Evolutionary conservation across 1,139 yeast genomes (phyloP), one percentile per base, ranked within the genome.

Genomic region (Suhomyces terraborum): DNA sequence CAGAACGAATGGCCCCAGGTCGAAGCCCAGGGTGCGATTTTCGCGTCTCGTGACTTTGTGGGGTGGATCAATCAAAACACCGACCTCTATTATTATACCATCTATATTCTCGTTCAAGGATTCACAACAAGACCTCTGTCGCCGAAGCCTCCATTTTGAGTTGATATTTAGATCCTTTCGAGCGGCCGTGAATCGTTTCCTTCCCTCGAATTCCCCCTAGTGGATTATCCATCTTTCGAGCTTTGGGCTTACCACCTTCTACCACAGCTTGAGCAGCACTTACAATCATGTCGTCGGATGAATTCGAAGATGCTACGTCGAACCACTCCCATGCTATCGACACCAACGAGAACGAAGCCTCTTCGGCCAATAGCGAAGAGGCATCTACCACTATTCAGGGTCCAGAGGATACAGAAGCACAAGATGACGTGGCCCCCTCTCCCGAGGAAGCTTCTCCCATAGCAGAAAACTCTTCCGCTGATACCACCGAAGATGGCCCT

Each of bases 291-390:
- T 53, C 59, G 18, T 44, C 42, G 24, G 60, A 56, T 40, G 59
- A 56, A 31, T 54, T 55, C 41, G 56, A 53, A 41, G 63, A 58
- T 37, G 62, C 61, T 23, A 30, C 46, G 4, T 19, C 40, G 6
- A 36, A 38, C 16, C 35, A 37, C 17, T 14, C 10, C 3, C 12
- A 12, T 10, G 5, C 27, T 12, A 9, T 24, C 27, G 8, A 12
- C 16, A 24, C 7, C 10, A 8, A 24, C 27, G 4, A 8, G 6
- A 16, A 24, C 6, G 16, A 24, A 24, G 16, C 16, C 8, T 12
- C 27, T 24, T 12, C 27, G 6, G 27, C 8, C 2, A 6, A 24
- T 24, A 2, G 16, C 6, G 12, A 24, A n/a, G 31, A 27, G 2
- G 20, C 6, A 6, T 27, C 31, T 18, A 18, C 32, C 12, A 18